These are phyloP conservation scores for carrot (Daucus carota) DNA, from an alignment of 129 eudicot species.

Conservation along the genomic window DNA sequence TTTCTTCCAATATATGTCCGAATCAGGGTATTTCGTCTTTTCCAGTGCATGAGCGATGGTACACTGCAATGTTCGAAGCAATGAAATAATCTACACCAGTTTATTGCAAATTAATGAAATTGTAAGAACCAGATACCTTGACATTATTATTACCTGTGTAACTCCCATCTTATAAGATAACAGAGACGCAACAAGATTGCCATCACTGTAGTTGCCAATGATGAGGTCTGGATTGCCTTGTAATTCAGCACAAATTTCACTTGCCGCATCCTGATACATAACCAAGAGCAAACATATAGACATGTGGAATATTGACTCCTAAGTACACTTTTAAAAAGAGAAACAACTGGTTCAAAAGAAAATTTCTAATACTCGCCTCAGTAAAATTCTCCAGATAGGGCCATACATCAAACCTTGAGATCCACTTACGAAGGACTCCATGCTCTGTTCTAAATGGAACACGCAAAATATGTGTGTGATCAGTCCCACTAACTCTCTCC, in stretches of 20 bases:
- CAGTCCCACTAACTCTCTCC: conserved; percentile 77
- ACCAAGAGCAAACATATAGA: not conserved
- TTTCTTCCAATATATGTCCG: conserved; percentile 79
- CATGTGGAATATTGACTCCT: not conserved
- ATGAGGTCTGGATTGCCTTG: conserved; percentile 82
- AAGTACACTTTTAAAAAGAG: not conserved
- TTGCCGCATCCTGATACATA: conserved; percentile 59
- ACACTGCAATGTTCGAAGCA: conserved; percentile 45
- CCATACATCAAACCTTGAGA: conserved; percentile 97
- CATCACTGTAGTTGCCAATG: conserved; percentile 96
- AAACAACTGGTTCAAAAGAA: not conserved
- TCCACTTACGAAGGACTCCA: conserved; percentile 89
- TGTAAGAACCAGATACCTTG: not conserved
- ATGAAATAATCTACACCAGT: not conserved
- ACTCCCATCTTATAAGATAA: conserved; percentile 82
- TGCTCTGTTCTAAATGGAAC: conserved; percentile 80
- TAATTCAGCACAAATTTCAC: conserved; percentile 73
- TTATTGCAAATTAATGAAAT: not conserved
- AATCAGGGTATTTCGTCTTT: conserved; percentile 96
- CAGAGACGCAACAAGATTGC: conserved; percentile 92
- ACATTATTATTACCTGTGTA: conserved; percentile 52
- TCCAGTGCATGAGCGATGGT: conserved; percentile 97
- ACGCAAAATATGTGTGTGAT: conserved; percentile 70
- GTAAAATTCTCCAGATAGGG: conserved; percentile 88
- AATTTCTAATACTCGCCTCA: conserved; percentile 41